Evolutionary conservation across 257 asterid genomes (phyloP).

Genomic region (Parsonsia alboflavescens): DNA sequence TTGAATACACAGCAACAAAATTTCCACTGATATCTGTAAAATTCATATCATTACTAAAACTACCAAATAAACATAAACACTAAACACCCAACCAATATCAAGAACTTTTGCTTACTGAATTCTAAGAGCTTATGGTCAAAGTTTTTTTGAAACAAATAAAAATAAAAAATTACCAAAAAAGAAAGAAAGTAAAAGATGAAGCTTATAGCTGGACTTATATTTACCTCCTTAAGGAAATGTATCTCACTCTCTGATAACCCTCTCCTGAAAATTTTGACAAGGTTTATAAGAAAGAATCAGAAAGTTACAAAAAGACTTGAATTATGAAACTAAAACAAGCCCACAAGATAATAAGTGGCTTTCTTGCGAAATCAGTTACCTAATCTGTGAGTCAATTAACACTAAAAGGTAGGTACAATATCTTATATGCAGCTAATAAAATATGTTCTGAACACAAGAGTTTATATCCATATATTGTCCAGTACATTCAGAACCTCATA

Average conservation of each 20-base stretch:
- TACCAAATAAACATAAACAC: background rate
- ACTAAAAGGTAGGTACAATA: background rate
- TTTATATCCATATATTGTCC: background rate
- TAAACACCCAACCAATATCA: background rate
- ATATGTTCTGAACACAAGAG: background rate
- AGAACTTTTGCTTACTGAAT: slow-evolving; percentile 1
- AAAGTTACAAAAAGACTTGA: slow-evolving; percentile 12
- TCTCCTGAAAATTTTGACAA: slow-evolving; percentile 56
- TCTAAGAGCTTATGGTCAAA: slow-evolving; percentile 17
- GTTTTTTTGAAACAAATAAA: too few species aligned
- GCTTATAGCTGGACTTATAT: slow-evolving; percentile 8
- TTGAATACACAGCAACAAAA: background rate
- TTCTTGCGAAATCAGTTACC: background rate
- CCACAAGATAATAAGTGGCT: background rate
- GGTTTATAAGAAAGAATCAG: slow-evolving; percentile 24
- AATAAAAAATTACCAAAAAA: too few species aligned
- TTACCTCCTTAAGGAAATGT: slow-evolving; percentile 79
- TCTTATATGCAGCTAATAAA: background rate
- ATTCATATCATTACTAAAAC: background rate
- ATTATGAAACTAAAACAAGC: background rate
- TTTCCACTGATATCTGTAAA: slow-evolving; percentile 16
- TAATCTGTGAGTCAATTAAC: background rate
- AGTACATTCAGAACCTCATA: background rate
- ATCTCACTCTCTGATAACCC: slow-evolving; percentile 87
- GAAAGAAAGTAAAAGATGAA: slow-evolving; percentile 1